Evolutionary conservation across 371 early-diverging fungal genomes (phyloP).

Genomic region (Lichtheimia corymbifera): DNA sequence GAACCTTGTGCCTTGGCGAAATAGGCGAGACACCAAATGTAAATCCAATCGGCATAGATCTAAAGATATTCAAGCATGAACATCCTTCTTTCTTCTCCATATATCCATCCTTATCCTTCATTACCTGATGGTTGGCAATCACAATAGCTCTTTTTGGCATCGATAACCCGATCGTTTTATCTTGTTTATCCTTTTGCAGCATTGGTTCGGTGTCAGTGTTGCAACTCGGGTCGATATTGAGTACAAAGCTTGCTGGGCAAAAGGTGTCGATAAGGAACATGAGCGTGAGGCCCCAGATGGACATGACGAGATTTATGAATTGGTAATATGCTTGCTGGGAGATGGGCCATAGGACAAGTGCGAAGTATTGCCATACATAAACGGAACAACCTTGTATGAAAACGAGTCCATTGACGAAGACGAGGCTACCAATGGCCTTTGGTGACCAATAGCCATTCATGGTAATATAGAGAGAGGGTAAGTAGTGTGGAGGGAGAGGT

Average conservation of each 20-base stretch:
- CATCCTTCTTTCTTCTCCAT: background rate
- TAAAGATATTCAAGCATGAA: constrained; percentile 5
- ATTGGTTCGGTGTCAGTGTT: constrained; percentile 22
- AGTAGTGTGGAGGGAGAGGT: no score
- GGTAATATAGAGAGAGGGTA: background rate
- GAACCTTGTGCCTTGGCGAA: constrained; percentile 66
- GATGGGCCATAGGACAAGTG: constrained; percentile 35
- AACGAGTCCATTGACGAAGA: constrained; percentile 30
- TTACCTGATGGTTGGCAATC: constrained; percentile 82
- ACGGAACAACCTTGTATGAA: constrained; percentile 37
- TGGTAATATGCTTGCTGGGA: constrained; percentile 38
- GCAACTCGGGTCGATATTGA: constrained; percentile 56
- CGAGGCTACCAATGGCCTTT: constrained; percentile 15
- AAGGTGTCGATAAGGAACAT: constrained; percentile 63
- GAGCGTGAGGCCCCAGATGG: constrained; percentile 62
- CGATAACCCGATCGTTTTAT: constrained; percentile 22
- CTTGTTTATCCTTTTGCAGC: constrained; percentile 19
- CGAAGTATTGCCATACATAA: constrained; percentile 31
- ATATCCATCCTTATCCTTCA: no score
- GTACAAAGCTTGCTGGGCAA: constrained; percentile 61
- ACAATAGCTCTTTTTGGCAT: constrained; percentile 54
- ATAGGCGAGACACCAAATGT: constrained; percentile 75
- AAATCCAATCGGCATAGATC: constrained; percentile 89
- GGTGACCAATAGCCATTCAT: constrained; percentile 16
- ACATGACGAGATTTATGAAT: constrained; percentile 57